These are phyloP conservation scores for Geranium brycei DNA, from an alignment of 345 rosid genomes.

Conservation along the genomic window DNA sequence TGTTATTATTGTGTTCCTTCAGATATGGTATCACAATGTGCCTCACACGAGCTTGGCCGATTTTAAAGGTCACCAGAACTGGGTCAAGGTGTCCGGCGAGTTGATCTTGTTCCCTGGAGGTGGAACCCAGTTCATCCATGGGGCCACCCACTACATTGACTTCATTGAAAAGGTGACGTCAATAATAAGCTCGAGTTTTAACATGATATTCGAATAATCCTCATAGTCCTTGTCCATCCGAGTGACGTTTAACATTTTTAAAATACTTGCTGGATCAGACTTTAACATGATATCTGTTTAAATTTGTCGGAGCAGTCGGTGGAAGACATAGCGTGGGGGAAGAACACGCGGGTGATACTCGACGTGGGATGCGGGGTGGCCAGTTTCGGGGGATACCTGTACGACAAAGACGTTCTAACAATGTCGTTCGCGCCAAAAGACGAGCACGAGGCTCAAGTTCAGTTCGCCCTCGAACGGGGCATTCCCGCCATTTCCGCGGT, in stretches of 20 bases:
- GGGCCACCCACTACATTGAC: slow-evolving; percentile 82
- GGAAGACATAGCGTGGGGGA: slow-evolving; percentile 73
- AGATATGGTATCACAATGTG: slow-evolving; percentile 96
- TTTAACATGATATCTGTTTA: no score
- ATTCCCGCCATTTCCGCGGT: slow-evolving; percentile 94
- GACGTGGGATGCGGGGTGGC: slow-evolving; percentile 99
- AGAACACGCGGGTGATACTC: slow-evolving; percentile 50
- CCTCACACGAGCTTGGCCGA: slow-evolving; percentile 66
- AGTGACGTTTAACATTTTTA: no score
- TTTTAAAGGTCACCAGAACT: slow-evolving; percentile 90
- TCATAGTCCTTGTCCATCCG: no score
- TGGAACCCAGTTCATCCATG: slow-evolving; percentile 93
- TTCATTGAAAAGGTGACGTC: slow-evolving; percentile 48
- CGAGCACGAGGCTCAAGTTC: slow-evolving; percentile 95
- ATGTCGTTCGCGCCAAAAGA: slow-evolving; percentile 98
- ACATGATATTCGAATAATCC: no score
- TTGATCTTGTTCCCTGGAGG: slow-evolving; percentile 92
- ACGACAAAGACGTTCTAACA: slow-evolving; percentile 73
- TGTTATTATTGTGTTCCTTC: background rate
- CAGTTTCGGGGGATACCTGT: slow-evolving; percentile 83
- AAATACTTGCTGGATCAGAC: no score
- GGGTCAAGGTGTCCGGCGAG: slow-evolving; percentile 94
- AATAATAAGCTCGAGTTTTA: no score
- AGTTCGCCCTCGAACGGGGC: slow-evolving; percentile 89
- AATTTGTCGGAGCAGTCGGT: slow-evolving; percentile 31